Evolutionary conservation across 1,139 yeast species (phyloP), one percentile per base, ranked within the genome.

Genomic region (Candida sojae): DNA sequence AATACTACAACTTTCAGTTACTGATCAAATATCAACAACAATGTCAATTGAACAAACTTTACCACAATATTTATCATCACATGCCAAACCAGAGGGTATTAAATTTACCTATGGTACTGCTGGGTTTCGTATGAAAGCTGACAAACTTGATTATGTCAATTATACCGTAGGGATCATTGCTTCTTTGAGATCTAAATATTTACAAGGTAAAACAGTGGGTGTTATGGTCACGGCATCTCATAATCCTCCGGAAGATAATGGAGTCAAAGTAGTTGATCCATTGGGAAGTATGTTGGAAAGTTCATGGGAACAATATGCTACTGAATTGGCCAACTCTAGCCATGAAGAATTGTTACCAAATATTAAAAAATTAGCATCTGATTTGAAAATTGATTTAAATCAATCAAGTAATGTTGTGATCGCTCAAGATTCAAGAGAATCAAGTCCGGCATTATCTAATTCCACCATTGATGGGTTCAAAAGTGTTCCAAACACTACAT

Each of bases 221-320:
- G 86, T 91, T 9, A 93, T 95, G 98, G 84, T 95, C 59, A 95
- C 99, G 2, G 99, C 99, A 0, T 89, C 97, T 1, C 99, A 93
- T 66, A 93, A 93, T 60, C 98, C 98, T 0, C 96, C 98, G 0
- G 77, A 75, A 45, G 99, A 93, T 62, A 93, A 93, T 58, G 99
- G 99, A n/a, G 96, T 93, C 49, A 93, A 93, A 69, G 77, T 93
- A 25, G 91, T 92, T 36, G 99, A 93, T 58, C 98, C 99, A 0
- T 70, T 80, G 66, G 99, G 99, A 31, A 93, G 88, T 56, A 93
- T 93, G 99, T 78, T 93, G 57, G 89, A 83, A 51, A 81, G 83
- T 48, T 63, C 77, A 11, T 95, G 99, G 99, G 99, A 93, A 64
- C 68, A 75, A 1, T 73, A 83, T 57, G 97, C 97, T 30, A 89